phyloP scores from a whole-genome alignment of 352 stramenopile genomes.

The Globisporangium okanoganense region DNA sequence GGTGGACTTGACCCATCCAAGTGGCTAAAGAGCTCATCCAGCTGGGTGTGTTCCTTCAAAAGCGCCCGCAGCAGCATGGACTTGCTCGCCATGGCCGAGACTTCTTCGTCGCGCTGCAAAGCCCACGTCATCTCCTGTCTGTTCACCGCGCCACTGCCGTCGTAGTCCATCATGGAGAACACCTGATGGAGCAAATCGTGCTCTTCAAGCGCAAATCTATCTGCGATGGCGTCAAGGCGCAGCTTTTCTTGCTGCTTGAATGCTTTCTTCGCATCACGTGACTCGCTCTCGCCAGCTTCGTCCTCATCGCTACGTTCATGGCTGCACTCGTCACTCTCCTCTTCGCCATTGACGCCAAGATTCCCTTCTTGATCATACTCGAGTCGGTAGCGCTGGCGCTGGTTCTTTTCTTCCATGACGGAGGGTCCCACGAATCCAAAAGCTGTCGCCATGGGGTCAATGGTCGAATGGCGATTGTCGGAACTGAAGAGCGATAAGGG shows the following conservation, averaged over 20 bases:
- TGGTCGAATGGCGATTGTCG: constrained; percentile 15
- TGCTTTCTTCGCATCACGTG: background rate
- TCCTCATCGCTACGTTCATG: background rate
- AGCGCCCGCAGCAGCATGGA: constrained; percentile 48
- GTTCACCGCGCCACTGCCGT: constrained; percentile 59
- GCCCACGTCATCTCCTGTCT: constrained; percentile 65
- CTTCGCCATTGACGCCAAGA: background rate
- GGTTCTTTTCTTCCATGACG: constrained; percentile 1
- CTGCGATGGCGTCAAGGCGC: background rate
- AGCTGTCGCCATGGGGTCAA: constrained; percentile 18
- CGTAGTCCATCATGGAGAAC: constrained; percentile 63
- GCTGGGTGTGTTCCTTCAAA: constrained; percentile 42
- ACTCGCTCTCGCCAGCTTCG: too few relatives aligned
- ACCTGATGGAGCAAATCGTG: constrained; percentile 32
- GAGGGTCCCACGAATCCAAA: constrained; percentile 28
- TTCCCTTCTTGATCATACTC: background rate
- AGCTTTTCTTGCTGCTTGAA: background rate
- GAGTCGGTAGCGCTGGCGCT: background rate
- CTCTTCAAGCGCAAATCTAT: constrained; percentile 37
- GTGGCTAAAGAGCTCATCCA: constrained; percentile 29
- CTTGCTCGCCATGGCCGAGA: constrained; percentile 38
- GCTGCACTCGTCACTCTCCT: background rate
- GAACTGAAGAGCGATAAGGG: constrained; percentile 7
- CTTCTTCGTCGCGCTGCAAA: constrained; percentile 51
- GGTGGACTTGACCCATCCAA: background rate